phyloP scores from a whole-genome alignment of 768 basidiomycete genomes.

The Auriscalpium microsporum region DNA sequence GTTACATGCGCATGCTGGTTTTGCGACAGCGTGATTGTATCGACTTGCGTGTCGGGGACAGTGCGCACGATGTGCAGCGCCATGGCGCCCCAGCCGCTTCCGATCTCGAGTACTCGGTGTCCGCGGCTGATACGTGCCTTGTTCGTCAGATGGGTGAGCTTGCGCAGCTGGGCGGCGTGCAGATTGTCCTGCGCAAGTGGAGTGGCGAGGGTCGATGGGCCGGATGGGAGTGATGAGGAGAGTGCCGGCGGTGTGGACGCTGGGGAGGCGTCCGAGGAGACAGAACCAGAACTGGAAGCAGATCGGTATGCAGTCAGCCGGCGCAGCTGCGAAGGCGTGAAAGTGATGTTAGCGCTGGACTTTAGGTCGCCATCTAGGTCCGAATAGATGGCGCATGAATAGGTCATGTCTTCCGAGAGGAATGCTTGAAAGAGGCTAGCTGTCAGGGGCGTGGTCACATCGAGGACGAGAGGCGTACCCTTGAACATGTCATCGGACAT shows the following conservation, averaged over 20 bases:
- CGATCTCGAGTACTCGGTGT: slow-evolving; percentile 41
- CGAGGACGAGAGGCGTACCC: neutral
- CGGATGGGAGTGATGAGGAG: neutral
- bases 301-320: neutral
- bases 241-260: neutral
- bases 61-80: slow-evolving; percentile 25
- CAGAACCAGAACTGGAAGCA: neutral
- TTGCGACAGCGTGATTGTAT: slow-evolving; percentile 40
- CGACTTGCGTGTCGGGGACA: slow-evolving; percentile 24
- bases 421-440: slow-evolving; percentile 9
- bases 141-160: slow-evolving; percentile 32
- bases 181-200: slow-evolving; percentile 13
- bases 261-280: neutral
- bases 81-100: slow-evolving; percentile 41
- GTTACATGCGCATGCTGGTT: slow-evolving; percentile 38
- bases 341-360: neutral
- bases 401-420: slow-evolving; percentile 34
- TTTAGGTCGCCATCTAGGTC: slow-evolving; percentile 24
- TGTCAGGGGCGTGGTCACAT: neutral
- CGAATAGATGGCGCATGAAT: slow-evolving; percentile 34
- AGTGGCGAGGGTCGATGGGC: neutral
- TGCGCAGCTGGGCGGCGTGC: slow-evolving; percentile 32
- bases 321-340: neutral
- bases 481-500: slow-evolving; percentile 35
- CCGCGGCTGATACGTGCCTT: slow-evolving; percentile 35